phyloP scores from a whole-genome alignment of 164 flowering plant genomes.

The Vitis riparia region DNA sequence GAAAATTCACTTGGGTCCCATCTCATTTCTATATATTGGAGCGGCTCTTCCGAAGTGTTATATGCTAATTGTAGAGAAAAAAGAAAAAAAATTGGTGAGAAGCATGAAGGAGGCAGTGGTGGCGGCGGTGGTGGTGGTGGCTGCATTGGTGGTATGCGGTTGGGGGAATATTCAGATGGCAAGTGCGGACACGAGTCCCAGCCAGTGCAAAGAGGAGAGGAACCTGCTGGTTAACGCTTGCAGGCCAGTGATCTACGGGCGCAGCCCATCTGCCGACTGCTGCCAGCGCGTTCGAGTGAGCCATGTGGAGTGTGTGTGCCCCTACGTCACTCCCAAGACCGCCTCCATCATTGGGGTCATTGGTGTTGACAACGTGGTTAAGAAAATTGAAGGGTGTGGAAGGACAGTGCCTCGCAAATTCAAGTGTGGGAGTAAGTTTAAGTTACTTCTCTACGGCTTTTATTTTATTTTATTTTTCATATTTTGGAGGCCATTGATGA shows the following conservation, averaged over 20 bases:
- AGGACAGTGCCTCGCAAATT: neutral
- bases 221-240: neutral
- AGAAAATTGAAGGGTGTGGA: conserved; percentile 1
- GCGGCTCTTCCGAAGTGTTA: too few species aligned
- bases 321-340: neutral
- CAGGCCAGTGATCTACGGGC: neutral
- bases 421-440: neutral
- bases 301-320: neutral
- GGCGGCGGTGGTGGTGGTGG: neutral
- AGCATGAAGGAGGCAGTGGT: neutral
- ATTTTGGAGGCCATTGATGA: too few species aligned
- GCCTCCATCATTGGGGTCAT: neutral
- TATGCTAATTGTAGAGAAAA: neutral
- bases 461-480: too few species aligned
- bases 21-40: too few species aligned
- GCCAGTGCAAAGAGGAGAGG: neutral
- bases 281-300: too few species aligned
- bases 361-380: neutral
- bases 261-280: neutral
- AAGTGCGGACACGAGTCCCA: neutral
- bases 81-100: neutral
- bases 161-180: neutral
- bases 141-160: neutral
- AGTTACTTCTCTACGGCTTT: too few species aligned
- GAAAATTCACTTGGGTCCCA: too few species aligned